These are phyloP conservation scores for Asclepias syriaca DNA, from an alignment of 257 asterid species.

Conservation along the genomic window DNA sequence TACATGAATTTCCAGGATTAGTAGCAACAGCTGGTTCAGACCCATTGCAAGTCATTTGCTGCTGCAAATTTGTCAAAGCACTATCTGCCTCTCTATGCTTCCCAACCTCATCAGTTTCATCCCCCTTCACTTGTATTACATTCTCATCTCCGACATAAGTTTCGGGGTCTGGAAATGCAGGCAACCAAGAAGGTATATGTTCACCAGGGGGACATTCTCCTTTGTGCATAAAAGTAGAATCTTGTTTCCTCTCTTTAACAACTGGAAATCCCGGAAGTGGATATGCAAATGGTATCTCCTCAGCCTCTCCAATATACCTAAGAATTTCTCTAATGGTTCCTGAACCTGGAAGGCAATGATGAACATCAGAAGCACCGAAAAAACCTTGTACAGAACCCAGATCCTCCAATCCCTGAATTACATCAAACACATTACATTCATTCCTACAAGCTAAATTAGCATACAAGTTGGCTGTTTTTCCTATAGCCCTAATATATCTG, in stretches of 20 bases:
- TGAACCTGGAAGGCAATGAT: conserved; percentile 47
- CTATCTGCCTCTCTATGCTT: conserved; percentile 33
- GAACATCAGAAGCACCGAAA: conserved; percentile 37
- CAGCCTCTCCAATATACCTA: conserved; percentile 37
- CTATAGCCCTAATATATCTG: conserved; percentile 51
- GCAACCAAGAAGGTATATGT: conserved; percentile 63
- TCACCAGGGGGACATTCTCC: conserved; percentile 43
- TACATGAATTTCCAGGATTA: conserved; percentile 36
- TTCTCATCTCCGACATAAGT: conserved; percentile 34
- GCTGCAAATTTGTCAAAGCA: conserved; percentile 37
- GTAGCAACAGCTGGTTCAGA: conserved; percentile 33
- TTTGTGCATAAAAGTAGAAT: conserved; percentile 39
- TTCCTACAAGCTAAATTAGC: conserved; percentile 65
- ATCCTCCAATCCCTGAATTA: conserved; percentile 63
- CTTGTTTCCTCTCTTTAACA: conserved; percentile 35
- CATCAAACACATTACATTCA: conserved; percentile 58
- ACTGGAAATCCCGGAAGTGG: conserved; percentile 58
- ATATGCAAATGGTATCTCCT: conserved; percentile 67
- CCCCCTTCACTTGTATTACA: conserved; percentile 23
- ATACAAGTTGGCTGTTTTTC: conserved; percentile 36
- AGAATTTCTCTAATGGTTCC: conserved; percentile 53
- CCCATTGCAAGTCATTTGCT: conserved; percentile 34
- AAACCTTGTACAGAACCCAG: conserved; percentile 41
- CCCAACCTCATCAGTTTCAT: conserved; percentile 29
- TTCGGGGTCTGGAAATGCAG: conserved; percentile 25